Evolutionary conservation across 2,329 filamentous ascomycete species (phyloP).

Genomic region (Trichoderma koningiopsis): DNA sequence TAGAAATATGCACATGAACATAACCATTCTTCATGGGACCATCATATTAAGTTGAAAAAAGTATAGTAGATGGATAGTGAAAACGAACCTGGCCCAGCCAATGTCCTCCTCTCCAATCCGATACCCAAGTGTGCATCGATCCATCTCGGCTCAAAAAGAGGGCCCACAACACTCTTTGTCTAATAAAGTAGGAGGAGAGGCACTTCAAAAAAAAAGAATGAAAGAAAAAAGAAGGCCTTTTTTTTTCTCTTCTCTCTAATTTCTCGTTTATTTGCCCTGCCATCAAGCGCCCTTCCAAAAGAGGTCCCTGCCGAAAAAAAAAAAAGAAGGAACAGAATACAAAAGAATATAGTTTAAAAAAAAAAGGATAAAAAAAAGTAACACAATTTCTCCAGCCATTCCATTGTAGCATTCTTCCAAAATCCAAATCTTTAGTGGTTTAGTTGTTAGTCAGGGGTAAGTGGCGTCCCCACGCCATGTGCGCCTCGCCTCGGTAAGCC

Average conservation of each 20-base stretch:
- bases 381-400: neutral
- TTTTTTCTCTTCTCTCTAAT: slow-evolving; percentile 1
- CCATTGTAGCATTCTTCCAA: neutral
- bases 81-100: slow-evolving; percentile 14
- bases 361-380: neutral
- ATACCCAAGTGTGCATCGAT: neutral
- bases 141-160: neutral
- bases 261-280: neutral
- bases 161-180: neutral
- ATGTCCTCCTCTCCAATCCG: neutral
- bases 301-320: neutral
- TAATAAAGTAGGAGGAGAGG: neutral
- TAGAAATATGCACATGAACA: neutral
- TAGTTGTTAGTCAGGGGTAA: neutral
- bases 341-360: neutral
- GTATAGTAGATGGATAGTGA: neutral
- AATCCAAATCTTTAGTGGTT: slow-evolving; percentile 1
- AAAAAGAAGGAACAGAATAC: neutral
- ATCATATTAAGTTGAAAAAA: slow-evolving; percentile 12
- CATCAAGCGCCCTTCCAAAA: slow-evolving; percentile 1
- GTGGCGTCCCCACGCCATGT: neutral
- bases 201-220: neutral
- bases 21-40: neutral
- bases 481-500: neutral
- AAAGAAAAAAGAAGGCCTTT: neutral